phyloP scores from a whole-genome alignment of 78 protist species.

The Diacronema lutheri region DNA sequence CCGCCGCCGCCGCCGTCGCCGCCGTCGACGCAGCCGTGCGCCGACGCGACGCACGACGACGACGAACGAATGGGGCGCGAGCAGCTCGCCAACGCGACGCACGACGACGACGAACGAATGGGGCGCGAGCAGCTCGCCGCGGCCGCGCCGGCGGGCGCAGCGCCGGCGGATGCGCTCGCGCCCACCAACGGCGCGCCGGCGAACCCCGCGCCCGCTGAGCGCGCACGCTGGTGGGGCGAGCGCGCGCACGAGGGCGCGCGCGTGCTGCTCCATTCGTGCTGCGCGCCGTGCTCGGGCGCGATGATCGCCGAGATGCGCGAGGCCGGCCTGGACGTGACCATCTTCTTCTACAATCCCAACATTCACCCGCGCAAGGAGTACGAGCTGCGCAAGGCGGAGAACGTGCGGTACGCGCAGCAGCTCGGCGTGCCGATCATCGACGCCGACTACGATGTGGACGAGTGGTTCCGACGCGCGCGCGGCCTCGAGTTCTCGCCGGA shows the following conservation, averaged over 20 bases:
- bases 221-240: too few species aligned
- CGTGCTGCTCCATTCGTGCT: conserved; percentile 35
- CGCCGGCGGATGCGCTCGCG: too few species aligned
- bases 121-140: too few species aligned
- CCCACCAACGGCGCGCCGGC: too few species aligned
- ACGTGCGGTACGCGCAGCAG: conserved; percentile 6
- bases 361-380: conserved; percentile 21
- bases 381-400: conserved; percentile 29
- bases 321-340: background rate
- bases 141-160: too few species aligned
- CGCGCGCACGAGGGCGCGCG: too few species aligned
- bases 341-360: conserved; percentile 44
- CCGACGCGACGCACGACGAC: too few species aligned
- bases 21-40: too few species aligned
- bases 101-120: too few species aligned
- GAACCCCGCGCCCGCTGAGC: background rate
- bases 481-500: conserved; percentile 15
- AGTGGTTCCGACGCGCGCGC: background rate
- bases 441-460: conserved; percentile 20
- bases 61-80: too few species aligned
- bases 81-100: too few species aligned
- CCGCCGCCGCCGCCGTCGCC: too few species aligned
- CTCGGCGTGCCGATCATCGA: conserved; percentile 10
- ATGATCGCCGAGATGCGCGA: conserved; percentile 2
- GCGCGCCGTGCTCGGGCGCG: conserved; percentile 34